Base-by-base conservation (phyloP, 2,329 filamentous ascomycete species). In the Colletotrichum tamarilloi region DNA sequence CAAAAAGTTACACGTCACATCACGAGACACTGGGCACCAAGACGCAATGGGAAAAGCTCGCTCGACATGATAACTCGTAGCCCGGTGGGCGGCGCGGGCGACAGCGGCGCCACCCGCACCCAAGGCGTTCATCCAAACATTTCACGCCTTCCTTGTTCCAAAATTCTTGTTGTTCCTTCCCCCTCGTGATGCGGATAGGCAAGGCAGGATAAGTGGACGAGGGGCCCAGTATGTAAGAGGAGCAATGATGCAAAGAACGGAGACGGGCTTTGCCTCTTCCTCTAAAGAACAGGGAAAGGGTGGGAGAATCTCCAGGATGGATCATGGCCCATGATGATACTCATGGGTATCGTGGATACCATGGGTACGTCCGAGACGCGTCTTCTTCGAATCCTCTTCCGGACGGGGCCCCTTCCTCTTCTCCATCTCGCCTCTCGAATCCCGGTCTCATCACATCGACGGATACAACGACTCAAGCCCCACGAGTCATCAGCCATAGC, bases 61-160 rank as follows among this genome's bases (percentile, higher is more conserved):
- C 52, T 42, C 32, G 49, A 35, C 8, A 26, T 14, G 30, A 56
- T 30, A 42, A 60, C 49, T 24, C 4, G 14, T n/a, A 22, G 49
- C 14, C 30, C 24, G 46, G 62, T 38, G 4, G 28, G 46, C 57
- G n/a, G 42, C 49, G 65, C 32, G 46, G 28, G 38, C 59, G 52
- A 58, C 65, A 69, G 55, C 70, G 70, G 70, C 70, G 70, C 66
- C 66, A 73, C 70, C 70, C 70, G 70, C 59, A 62, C 24, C 16
- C 16, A 57, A 28, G 14, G 49, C 42, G 38, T 46, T 22, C 65
- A 49, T 70, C 53, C 11, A 62, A 26, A 11, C 16, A 28, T 24
- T 55, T 55, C 19, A 30, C 3, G 19, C 19, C 42, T 53, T 22
- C 30, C 24, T 14, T 12, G n/a, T 55, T 46, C 5, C 1, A 12